Evolutionary conservation across 257 asterid species (phyloP).

Genomic region (Petrea volubilis): DNA sequence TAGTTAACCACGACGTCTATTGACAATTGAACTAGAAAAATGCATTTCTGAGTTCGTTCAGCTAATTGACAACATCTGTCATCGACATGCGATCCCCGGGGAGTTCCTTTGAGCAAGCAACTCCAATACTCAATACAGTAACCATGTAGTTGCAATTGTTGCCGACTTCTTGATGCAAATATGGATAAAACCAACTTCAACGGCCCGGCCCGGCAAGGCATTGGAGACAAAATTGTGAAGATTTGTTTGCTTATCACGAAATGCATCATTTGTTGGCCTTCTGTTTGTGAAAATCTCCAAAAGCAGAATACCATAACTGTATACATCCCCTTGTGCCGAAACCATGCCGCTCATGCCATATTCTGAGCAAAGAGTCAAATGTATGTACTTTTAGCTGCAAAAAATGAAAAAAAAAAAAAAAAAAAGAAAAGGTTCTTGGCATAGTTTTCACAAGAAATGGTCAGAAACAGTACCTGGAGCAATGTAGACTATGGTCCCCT

Average conservation of each 20-base stretch:
- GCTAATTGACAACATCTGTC: conserved; percentile 26
- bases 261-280: conserved; percentile 28
- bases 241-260: background rate
- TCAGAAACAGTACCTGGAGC: conserved; percentile 23
- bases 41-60: conserved; percentile 2
- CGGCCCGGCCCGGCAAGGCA: conserved; percentile 9
- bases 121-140: conserved; percentile 21
- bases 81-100: conserved; percentile 29
- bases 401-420: background rate
- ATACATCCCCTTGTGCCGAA: conserved; percentile 29
- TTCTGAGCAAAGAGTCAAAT: background rate
- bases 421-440: no score
- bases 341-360: conserved; percentile 27
- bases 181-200: conserved; percentile 26
- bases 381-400: background rate
- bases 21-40: background rate
- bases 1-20: no score
- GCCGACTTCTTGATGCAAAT: background rate
- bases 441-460: background rate
- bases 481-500: conserved; percentile 35
- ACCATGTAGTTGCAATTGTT: background rate
- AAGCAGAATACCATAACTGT: conserved; percentile 30
- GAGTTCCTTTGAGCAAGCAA: conserved; percentile 27
- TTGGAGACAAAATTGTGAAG: conserved; percentile 21
- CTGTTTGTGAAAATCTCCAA: conserved; percentile 29